Evolutionary conservation across 768 basidiomycete genomes (phyloP).

Genomic region (Steccherinum ochraceum): DNA sequence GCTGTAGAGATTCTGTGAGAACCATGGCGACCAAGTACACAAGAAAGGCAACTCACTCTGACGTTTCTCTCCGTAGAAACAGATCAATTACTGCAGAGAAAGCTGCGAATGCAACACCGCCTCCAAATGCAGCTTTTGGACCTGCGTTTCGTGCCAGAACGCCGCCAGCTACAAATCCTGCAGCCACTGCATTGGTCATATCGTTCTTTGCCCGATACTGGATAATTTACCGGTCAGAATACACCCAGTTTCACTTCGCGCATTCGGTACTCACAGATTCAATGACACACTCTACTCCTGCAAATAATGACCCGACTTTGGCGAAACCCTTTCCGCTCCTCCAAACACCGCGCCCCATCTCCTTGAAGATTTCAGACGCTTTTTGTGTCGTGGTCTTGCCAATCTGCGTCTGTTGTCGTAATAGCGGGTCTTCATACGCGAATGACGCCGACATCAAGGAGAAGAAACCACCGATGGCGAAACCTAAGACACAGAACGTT

Average conservation of each 20-base stretch:
- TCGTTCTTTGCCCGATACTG: slow-evolving; percentile 97
- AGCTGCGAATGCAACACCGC: slow-evolving; percentile 87
- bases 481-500: slow-evolving; percentile 43
- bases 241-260: no score
- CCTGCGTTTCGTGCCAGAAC: slow-evolving; percentile 85
- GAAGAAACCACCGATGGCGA: slow-evolving; percentile 92
- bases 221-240: background rate
- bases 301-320: slow-evolving; percentile 89
- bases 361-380: slow-evolving; percentile 78
- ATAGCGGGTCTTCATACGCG: slow-evolving; percentile 88
- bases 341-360: slow-evolving; percentile 95
- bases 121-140: slow-evolving; percentile 79
- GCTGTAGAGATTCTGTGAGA: slow-evolving; percentile 5
- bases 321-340: slow-evolving; percentile 86
- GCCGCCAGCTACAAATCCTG: slow-evolving; percentile 86
- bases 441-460: slow-evolving; percentile 95
- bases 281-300: slow-evolving; percentile 93
- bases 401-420: slow-evolving; percentile 51
- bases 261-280: slow-evolving; percentile 84
- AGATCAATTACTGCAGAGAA: slow-evolving; percentile 90
- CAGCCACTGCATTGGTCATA: slow-evolving; percentile 82
- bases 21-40: no score
- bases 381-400: slow-evolving; percentile 66
- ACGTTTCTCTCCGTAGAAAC: slow-evolving; percentile 73
- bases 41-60: slow-evolving; percentile 47